Evolutionary conservation across 2,329 filamentous ascomycete genomes (phyloP).

Genomic region (Grosmannia huntii): DNA sequence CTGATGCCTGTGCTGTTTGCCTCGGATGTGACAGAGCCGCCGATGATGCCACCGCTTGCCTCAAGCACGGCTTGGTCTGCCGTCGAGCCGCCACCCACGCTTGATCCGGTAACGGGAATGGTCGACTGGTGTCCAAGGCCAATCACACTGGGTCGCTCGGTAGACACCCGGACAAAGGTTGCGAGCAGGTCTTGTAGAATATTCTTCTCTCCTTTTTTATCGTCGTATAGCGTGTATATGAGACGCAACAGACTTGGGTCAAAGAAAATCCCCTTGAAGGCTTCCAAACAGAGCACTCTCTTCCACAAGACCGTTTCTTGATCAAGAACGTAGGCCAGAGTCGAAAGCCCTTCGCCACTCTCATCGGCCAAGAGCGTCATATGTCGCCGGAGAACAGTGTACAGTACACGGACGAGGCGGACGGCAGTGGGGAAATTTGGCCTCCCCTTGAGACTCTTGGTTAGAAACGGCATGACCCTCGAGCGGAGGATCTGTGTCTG

Average conservation of each 20-base stretch:
- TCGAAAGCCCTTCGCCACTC: conserved; percentile 68
- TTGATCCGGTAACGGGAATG: conserved; percentile 51
- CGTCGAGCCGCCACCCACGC: conserved; percentile 40
- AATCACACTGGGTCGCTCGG: conserved; percentile 80
- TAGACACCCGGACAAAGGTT: conserved; percentile 81
- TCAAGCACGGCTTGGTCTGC: conserved; percentile 82
- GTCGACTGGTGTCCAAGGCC: conserved; percentile 83
- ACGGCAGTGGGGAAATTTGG: conserved; percentile 73
- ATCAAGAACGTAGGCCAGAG: conserved; percentile 77
- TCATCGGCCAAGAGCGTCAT: conserved; percentile 62
- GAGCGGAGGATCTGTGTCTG: conserved; percentile 66
- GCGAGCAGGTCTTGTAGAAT: conserved; percentile 74
- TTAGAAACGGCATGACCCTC: conserved; percentile 72
- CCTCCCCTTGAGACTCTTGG: conserved; percentile 63
- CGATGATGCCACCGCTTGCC: conserved; percentile 79
- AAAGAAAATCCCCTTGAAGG: conserved; percentile 74
- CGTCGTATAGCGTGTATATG: conserved; percentile 72
- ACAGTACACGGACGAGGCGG: conserved; percentile 69
- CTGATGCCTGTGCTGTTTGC: conserved; percentile 69
- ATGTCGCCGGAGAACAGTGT: conserved; percentile 68
- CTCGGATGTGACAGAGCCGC: conserved; percentile 53
- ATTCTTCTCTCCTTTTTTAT: conserved; percentile 54
- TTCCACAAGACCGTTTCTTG: conserved; percentile 80
- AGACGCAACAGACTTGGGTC: conserved; percentile 67
- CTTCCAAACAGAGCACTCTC: conserved; percentile 77